phyloP scores from a whole-genome alignment of 441 rosid species.

The Biscutella laevigata region DNA sequence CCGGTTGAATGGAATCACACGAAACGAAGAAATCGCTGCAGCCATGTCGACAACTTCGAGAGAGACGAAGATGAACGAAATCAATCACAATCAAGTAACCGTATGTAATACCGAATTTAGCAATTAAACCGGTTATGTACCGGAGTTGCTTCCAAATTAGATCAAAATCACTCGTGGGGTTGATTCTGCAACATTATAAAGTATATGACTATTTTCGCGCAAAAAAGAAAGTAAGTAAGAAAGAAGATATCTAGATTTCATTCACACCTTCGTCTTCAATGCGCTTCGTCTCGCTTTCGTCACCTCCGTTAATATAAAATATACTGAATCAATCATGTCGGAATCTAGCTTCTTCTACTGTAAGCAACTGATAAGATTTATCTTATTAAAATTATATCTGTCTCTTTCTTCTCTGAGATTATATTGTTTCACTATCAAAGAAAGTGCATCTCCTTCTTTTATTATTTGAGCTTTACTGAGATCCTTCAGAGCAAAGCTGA shows the following conservation, averaged over 20 bases:
- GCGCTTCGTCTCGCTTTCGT: constrained; percentile 4
- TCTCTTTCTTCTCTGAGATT: constrained; percentile 8
- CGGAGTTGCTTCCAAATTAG: background rate
- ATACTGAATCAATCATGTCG: constrained; percentile 21
- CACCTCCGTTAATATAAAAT: constrained; percentile 4
- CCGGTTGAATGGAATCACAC: constrained; percentile 1
- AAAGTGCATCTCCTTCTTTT: constrained; percentile 11
- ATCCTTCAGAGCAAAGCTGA: constrained; percentile 19
- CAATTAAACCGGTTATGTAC: constrained; percentile 3
- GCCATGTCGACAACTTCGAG: constrained; percentile 22
- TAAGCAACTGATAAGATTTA: background rate
- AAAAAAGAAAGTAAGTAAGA: background rate
- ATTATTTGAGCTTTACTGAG: background rate
- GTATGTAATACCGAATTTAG: background rate
- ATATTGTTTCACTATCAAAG: constrained; percentile 3
- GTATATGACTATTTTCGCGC: constrained; percentile 4
- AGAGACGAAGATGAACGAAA: background rate
- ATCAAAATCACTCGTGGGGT: constrained; percentile 7
- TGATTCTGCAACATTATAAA: constrained; percentile 6
- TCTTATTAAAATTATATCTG: background rate
- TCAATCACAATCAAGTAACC: background rate
- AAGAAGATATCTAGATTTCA: constrained; percentile 13
- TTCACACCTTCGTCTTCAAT: constrained; percentile 4
- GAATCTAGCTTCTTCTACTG: constrained; percentile 10
- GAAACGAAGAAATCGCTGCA: constrained; percentile 20